Evolutionary conservation across 2,329 filamentous ascomycete genomes (phyloP), one percentile per base, ranked within the genome.

Genomic region (Trichoderma guizhouense): DNA sequence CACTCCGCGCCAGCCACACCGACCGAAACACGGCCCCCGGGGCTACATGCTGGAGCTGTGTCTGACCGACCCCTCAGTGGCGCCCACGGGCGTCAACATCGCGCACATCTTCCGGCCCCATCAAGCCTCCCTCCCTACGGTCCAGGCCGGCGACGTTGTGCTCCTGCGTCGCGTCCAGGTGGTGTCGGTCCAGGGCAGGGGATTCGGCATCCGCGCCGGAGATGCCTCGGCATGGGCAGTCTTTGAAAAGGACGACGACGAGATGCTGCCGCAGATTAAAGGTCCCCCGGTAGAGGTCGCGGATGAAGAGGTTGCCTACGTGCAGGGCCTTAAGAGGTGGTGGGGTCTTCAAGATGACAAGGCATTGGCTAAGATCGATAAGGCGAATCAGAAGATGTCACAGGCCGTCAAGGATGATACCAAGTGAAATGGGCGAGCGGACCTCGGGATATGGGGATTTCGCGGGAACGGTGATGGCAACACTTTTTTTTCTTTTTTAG

Each of bases 201-300:
- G 86, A 2, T 90, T 88, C 73, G 88, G 87, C 0, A 79, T 91
- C 64, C 81, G 84, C 62, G 84, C 84, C n/a, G 84, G 82, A n/a
- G 86, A 87, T 58, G 82, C 81, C 39, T 90, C 88, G 18, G 86
- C 87, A 69, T 91, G 90, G 87, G 89, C 87, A 2, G 87, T 91
- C 3, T 90, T 89, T 73, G 87, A 89, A 74, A 79, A 80, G 51
- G 79, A 79, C 3, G 79, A 81, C 60, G 76, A 78, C 67, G 78
- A 81, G 71, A 77, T 78, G 76, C 79, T 84, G 57, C 81, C 86
- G 55, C 86, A 91, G 79, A 86, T 91, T 67, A 86, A 84, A 73
- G 89, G 89, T 0, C 87, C 88, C 68, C 88, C 88, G 0, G 84
- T 91, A 24, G 89, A 91, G 79, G 83, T 87, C 73, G 82, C 82